Conservation (phyloP, 129 eudicot species). For the Helianthus tuberosus region DNA sequence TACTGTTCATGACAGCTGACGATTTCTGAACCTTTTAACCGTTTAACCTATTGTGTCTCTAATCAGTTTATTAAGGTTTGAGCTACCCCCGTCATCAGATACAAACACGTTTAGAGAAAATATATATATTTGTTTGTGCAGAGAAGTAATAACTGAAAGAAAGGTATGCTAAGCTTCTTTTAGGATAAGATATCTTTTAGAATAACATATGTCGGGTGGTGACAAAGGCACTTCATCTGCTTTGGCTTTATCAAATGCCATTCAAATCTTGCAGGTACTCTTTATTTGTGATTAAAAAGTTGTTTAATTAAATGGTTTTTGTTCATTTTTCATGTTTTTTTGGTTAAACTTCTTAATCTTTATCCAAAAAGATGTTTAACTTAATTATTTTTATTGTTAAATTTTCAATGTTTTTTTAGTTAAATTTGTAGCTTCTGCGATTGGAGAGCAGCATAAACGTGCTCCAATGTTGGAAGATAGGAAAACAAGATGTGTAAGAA, state of each 20-base stretch:
- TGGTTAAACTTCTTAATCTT: not conserved
- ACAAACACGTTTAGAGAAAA: not conserved
- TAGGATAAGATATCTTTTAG: slow-evolving; percentile 50
- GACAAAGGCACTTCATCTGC: slow-evolving; percentile 90
- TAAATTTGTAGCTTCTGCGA: too few relatives aligned
- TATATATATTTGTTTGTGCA: slow-evolving; percentile 25
- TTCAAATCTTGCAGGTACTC: slow-evolving; percentile 74
- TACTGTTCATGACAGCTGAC: too few relatives aligned
- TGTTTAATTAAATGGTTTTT: not conserved
- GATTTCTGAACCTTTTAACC: too few relatives aligned
- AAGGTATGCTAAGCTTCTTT: slow-evolving; percentile 69
- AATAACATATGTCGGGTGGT: slow-evolving; percentile 68
- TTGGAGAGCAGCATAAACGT: too few relatives aligned
- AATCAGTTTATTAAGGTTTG: too few relatives aligned
- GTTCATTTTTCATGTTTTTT: not conserved
- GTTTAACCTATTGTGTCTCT: too few relatives aligned
- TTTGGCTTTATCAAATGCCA: slow-evolving; percentile 78
- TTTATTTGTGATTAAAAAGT: not conserved
- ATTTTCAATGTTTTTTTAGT: too few relatives aligned
- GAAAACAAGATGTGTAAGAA: too few relatives aligned
- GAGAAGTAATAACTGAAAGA: slow-evolving; percentile 75
- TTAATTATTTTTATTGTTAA: too few relatives aligned
- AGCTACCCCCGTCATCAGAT: too few relatives aligned
- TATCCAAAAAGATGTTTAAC: too few relatives aligned
- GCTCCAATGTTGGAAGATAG: too few relatives aligned